Conservation (phyloP, 164 flowering plant genomes). For the Annona cherimola region DNA sequence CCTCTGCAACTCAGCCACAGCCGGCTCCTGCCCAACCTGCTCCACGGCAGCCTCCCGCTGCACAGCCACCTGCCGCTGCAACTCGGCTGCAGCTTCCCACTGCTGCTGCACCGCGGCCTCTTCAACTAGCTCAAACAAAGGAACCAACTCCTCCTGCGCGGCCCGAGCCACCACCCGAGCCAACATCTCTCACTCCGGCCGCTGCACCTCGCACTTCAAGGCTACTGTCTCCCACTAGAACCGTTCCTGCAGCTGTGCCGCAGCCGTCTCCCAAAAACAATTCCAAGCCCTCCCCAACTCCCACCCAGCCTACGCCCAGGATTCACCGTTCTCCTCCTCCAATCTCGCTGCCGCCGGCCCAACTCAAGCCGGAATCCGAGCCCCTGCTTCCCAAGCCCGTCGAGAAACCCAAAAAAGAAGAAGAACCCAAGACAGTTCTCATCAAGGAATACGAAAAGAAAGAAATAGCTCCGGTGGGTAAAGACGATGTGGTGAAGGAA, state of each 20-base stretch:
- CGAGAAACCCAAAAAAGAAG: neutral
- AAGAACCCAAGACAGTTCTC: slow-evolving; percentile 42
- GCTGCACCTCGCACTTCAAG: neutral
- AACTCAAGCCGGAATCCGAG: slow-evolving; percentile 13
- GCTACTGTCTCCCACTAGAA: slow-evolving; percentile 14
- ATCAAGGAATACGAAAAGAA: slow-evolving; percentile 26
- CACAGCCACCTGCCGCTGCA: neutral
- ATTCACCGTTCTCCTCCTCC: slow-evolving; percentile 15
- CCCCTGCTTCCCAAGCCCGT: neutral
- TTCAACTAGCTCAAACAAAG: slow-evolving; percentile 7
- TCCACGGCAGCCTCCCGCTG: slow-evolving; percentile 7
- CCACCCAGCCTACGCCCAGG: slow-evolving; percentile 11
- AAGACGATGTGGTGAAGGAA: neutral
- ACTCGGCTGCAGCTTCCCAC: slow-evolving; percentile 6
- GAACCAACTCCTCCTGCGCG: neutral
- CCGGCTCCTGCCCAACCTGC: neutral
- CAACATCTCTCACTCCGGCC: slow-evolving; percentile 1
- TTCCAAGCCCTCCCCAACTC: neutral
- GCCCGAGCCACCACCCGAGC: neutral
- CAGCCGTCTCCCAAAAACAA: slow-evolving; percentile 6
- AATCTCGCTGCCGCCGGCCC: slow-evolving; percentile 31
- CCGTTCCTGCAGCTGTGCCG: slow-evolving; percentile 1
- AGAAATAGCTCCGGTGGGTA: neutral
- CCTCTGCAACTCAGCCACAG: neutral
- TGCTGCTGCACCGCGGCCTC: neutral